A percentile compares a stretch with the other conserved stretches of the same genome.
These are phyloP conservation scores for Thermomyces lanuginosus DNA, from an alignment of 2,329 filamentous ascomycete genomes.

Conservation along the genomic window DNA sequence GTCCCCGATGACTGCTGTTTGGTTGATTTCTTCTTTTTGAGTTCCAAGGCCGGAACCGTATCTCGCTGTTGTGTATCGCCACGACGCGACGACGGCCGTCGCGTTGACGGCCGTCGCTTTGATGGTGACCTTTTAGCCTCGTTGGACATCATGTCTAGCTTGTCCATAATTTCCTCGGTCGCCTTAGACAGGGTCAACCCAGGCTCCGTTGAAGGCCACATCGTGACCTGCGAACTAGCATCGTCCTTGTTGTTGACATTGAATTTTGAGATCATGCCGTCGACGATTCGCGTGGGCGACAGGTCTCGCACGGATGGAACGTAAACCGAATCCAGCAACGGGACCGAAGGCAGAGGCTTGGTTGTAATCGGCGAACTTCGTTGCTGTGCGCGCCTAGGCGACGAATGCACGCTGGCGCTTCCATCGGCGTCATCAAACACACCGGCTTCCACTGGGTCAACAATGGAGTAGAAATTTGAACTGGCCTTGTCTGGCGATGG, in stretches of 20 bases:
- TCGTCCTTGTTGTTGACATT: no score
- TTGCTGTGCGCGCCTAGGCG: background rate
- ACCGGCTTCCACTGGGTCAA: conserved; percentile 11
- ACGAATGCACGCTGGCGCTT: no score
- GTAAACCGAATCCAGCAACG: no score
- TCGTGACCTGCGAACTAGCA: no score
- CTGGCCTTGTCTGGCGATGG: conserved; percentile 1
- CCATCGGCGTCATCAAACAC: conserved; percentile 21
- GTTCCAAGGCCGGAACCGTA: background rate
- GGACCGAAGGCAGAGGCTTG: background rate
- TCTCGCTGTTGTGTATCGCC: background rate
- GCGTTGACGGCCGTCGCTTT: background rate
- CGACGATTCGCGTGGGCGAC: no score
- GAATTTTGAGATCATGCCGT: no score
- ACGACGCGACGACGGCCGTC: conserved; percentile 1
- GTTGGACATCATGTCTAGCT: conserved; percentile 12
- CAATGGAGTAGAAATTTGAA: conserved; percentile 12
- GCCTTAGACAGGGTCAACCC: background rate
- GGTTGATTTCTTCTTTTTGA: no score
- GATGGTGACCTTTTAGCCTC: background rate
- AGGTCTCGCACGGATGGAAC: no score
- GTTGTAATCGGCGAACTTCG: background rate
- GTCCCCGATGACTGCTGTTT: background rate
- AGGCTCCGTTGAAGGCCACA: no score
- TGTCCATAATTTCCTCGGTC: background rate